Evolutionary conservation across 148 eudicot genomes (phyloP), one percentile per base, ranked within the genome.

Genomic region (Heliosperma pusillum): DNA sequence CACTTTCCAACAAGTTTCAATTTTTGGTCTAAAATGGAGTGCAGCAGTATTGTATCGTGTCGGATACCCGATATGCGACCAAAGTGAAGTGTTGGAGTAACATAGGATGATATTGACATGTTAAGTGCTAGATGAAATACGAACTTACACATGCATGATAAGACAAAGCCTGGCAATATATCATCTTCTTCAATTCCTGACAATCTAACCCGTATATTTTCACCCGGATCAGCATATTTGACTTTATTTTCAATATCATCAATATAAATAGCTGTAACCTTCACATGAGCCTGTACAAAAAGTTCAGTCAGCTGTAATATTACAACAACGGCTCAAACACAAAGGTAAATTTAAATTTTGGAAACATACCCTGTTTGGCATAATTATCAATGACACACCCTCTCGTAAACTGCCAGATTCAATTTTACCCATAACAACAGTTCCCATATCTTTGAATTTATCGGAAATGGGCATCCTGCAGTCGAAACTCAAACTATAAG

Each of bases 101-200:
- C 40, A 33, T 33, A 33, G 40, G 40, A 33, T 33, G 40, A 33
- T 47, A 47, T 47, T 47, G 53, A 47, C 2, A 26, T 29, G 21
- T 6, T 9, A 47, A 63, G 13, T 33, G 58, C 66, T 11, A 47
- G 24, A 6, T 24, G 50, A 45, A 5, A 9, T 58, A 12, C 44
- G 16, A 68, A 87, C 91, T 68, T 81, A 94, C 97, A 85, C 26
- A 83, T 40, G 50, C 90, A 84, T 56, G 82, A 87, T 71, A 95
- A 67, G 72, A 95, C 96, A 78, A 90, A 92, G 56, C 98, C 97
- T 11, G 90, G 80, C 42, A 81, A 71, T 69, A 92, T 89, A 67
- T 91, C 98, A 21, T 94, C 98, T 56, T 95, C 98, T 25, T 95
- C 98, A 72, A 92, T 80, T 50, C 97, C 96, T 75, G 93, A 86